Conservation (phyloP, 2,329 filamentous ascomycete species). For the Venturia asperata region DNA sequence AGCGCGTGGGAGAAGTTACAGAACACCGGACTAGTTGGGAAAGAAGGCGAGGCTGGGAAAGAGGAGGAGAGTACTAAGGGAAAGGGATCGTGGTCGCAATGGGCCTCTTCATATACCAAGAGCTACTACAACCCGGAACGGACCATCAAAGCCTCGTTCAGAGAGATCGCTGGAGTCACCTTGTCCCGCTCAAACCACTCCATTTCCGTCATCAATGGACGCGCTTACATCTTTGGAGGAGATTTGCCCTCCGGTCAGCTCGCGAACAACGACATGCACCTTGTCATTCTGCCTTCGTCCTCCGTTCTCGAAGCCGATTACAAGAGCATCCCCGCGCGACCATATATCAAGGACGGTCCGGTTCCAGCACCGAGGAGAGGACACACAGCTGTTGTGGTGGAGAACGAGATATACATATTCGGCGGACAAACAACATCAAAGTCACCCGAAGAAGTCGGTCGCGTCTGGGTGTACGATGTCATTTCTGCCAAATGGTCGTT, state of each 20-base stretch:
- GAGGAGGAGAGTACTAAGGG: slow-evolving; percentile 30
- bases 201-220: slow-evolving; percentile 46
- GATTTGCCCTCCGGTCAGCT: slow-evolving; percentile 32
- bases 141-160: slow-evolving; percentile 46
- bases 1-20: background rate
- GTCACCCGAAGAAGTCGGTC: slow-evolving; percentile 29
- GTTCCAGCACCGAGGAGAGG: slow-evolving; percentile 36
- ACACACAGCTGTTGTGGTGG: slow-evolving; percentile 39
- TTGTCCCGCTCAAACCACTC: slow-evolving; percentile 47
- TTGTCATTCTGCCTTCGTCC: slow-evolving; percentile 45
- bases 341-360: slow-evolving; percentile 25
- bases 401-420: slow-evolving; percentile 40
- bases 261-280: slow-evolving; percentile 39
- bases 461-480: slow-evolving; percentile 41
- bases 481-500: slow-evolving; percentile 35
- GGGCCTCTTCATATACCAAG: slow-evolving; percentile 43
- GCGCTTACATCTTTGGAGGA: slow-evolving; percentile 52
- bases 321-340: slow-evolving; percentile 30
- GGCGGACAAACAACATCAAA: slow-evolving; percentile 31
- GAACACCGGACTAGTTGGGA: background rate
- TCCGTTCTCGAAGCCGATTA: slow-evolving; percentile 39
- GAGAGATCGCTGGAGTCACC: slow-evolving; percentile 38
- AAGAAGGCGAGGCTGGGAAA: slow-evolving; percentile 1
- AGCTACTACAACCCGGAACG: slow-evolving; percentile 43
- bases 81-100: slow-evolving; percentile 28